Evolutionary conservation across 2,329 filamentous ascomycete genomes (phyloP), one percentile per base, ranked within the genome.

Genomic region (Cryphonectria radicalis): DNA sequence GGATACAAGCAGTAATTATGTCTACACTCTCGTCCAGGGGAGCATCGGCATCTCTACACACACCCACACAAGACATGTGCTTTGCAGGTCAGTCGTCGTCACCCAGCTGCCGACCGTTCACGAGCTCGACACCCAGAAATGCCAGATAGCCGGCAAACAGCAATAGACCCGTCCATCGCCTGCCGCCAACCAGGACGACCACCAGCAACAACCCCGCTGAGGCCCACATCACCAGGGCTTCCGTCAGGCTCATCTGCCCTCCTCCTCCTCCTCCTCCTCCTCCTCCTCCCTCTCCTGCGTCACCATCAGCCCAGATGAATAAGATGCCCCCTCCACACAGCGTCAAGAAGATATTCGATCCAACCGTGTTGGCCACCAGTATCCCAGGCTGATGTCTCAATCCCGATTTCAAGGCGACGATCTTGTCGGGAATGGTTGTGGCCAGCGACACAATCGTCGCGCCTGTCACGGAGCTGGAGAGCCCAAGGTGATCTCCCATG

Each of bases 311-410:
- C 57, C 74, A 74, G 25, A 79, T 63, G 69, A 81, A 79, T 19
- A 81, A 55, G 6, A 84, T 75, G 0, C 82, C 85, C 17, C 63
- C 63, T 25, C 81, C 77, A 74, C 85, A 87, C 2, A 87, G 77
- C 7, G 84, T 84, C 50, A 88, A 77, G 75, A 87, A 88, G 63
- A 87, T 85, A 69, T 87, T 87, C 68, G 84, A 86, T 40, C 84
- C 85, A 2, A 82, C 84, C 4, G 85, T 86, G 62, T 84, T 86
- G 0, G 85, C 86, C 37, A 85, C 83, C 42, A 87, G 75, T 68
- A 88, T 85, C 3, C 84, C 84, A 10, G 77, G 77, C 28, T 87
- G 82, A 11, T 82, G 83, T n/a, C 84, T 80, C 4, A 75, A 77
- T 10, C 84, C 82, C 62, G 84, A 84, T 8, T 87, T 69, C 3